Evolutionary conservation across 164 flowering plant species (phyloP).

Genomic region (Macadamia integrifolia): DNA sequence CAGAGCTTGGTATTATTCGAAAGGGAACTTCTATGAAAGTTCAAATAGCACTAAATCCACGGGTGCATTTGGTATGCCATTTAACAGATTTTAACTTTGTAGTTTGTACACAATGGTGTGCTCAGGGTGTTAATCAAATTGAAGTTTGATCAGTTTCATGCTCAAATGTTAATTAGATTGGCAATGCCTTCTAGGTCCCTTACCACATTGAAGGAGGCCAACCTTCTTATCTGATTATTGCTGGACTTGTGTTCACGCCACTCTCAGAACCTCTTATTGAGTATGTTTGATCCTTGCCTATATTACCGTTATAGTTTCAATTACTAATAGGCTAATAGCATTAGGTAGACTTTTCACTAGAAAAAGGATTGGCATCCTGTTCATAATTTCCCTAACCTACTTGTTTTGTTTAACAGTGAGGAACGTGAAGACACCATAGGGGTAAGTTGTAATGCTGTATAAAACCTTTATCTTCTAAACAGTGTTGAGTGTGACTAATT

Average conservation of each 20-base stretch:
- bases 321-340: not conserved
- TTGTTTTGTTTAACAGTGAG: slow-evolving; percentile 45
- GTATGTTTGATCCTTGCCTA: slow-evolving; percentile 33
- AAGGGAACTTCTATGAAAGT: slow-evolving; percentile 63
- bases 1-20: slow-evolving; percentile 84
- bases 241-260: slow-evolving; percentile 95
- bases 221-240: slow-evolving; percentile 87
- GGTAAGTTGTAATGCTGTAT: slow-evolving; percentile 35
- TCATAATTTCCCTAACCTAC: not conserved
- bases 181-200: slow-evolving; percentile 55
- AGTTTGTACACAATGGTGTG: no score
- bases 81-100: not conserved
- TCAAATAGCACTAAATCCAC: slow-evolving; percentile 58
- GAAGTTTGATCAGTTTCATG: no score
- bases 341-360: not conserved
- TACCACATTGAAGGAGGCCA: slow-evolving; percentile 86
- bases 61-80: slow-evolving; percentile 74
- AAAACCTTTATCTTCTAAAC: not conserved
- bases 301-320: not conserved
- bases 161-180: slow-evolving; percentile 5
- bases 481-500: not conserved
- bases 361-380: not conserved
- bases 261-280: slow-evolving; percentile 97
- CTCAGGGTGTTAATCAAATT: no score
- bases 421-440: slow-evolving; percentile 88